Conservation (phyloP, 1,284 basidiomycete genomes). For the Phellopilus nigrolimitatus region DNA sequence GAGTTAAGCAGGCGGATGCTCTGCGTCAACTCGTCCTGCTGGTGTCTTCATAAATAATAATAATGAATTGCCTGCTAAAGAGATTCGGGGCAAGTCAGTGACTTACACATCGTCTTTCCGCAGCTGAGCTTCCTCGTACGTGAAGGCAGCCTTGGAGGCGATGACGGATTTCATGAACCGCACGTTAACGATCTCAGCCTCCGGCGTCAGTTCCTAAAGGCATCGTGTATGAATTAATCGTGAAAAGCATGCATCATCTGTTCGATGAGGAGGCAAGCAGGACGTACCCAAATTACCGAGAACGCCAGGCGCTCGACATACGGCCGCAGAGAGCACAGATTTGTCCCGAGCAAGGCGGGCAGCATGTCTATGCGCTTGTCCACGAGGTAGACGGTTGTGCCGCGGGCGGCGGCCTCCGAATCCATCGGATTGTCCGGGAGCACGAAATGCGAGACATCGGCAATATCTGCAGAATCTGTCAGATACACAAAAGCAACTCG, state of each 20-base stretch:
- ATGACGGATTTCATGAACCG: conserved; percentile 97
- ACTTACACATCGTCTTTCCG: conserved; percentile 89
- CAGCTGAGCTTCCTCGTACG: conserved; percentile 94
- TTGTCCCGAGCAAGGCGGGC: conserved; percentile 90
- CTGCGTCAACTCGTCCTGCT: conserved; percentile 80
- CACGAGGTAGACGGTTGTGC: conserved; percentile 97
- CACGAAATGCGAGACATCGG: conserved; percentile 98
- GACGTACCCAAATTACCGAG: conserved; percentile 89
- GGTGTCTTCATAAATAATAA: conserved; percentile 42
- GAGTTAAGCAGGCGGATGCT: conserved; percentile 88
- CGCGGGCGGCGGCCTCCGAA: conserved; percentile 88
- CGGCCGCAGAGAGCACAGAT: conserved; percentile 91
- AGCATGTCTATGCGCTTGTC: conserved; percentile 99
- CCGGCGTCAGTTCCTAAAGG: conserved; percentile 73
- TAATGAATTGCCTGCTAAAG: conserved; percentile 7
- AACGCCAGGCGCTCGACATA: conserved; percentile 95
- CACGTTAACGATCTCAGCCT: conserved; percentile 87
- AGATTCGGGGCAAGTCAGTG: background rate
- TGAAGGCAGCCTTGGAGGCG: conserved; percentile 94
- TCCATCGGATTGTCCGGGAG: conserved; percentile 96
- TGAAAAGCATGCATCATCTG: conserved; percentile 1
- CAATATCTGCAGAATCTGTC: conserved; percentile 70
- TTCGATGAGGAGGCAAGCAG: background rate
- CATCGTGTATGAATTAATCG: conserved; percentile 12
- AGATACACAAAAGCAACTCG: background rate